Conservation (phyloP, 2,329 filamentous ascomycete species). For the Madurella mycetomatis region DNA sequence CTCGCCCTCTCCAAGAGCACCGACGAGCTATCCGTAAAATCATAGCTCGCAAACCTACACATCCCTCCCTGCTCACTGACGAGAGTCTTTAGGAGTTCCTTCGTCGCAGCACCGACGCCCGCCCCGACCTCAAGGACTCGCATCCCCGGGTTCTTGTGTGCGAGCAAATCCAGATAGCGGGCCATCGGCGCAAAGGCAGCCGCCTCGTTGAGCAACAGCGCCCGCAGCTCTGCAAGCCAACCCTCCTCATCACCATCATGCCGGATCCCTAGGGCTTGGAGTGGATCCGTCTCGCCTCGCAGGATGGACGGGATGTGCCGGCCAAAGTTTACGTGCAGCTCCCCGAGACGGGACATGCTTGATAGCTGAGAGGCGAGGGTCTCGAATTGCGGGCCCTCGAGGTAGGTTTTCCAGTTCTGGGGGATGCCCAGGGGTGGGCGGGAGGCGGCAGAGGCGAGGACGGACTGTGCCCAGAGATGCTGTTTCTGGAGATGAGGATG, state of each 20-base stretch:
- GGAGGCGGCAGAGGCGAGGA: too few species aligned
- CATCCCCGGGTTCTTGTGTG: constrained; percentile 13
- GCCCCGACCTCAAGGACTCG: constrained; percentile 37
- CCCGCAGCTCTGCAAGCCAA: background rate
- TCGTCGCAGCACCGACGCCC: constrained; percentile 37
- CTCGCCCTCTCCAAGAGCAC: constrained; percentile 28
- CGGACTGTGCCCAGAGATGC: too few species aligned
- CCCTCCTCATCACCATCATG: background rate
- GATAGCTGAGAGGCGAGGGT: too few species aligned
- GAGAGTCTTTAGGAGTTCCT: background rate
- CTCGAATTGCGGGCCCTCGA: too few species aligned
- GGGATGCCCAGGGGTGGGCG: too few species aligned
- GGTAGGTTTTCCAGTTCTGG: too few species aligned
- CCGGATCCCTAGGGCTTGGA: background rate
- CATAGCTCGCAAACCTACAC: constrained; percentile 2
- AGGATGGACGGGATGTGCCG: background rate
- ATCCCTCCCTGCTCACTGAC: background rate
- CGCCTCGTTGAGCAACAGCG: background rate
- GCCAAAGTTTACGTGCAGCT: background rate
- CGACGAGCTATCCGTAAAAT: constrained; percentile 13
- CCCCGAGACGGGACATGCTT: too few species aligned
- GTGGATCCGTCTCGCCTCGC: constrained; percentile 1
- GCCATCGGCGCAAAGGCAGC: constrained; percentile 1
- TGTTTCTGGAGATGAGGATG: too few species aligned
- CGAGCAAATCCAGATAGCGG: constrained; percentile 1